These are phyloP conservation scores for Paraconiothyrium brasiliense DNA, from an alignment of 2,329 filamentous ascomycete genomes.

Conservation along the genomic window DNA sequence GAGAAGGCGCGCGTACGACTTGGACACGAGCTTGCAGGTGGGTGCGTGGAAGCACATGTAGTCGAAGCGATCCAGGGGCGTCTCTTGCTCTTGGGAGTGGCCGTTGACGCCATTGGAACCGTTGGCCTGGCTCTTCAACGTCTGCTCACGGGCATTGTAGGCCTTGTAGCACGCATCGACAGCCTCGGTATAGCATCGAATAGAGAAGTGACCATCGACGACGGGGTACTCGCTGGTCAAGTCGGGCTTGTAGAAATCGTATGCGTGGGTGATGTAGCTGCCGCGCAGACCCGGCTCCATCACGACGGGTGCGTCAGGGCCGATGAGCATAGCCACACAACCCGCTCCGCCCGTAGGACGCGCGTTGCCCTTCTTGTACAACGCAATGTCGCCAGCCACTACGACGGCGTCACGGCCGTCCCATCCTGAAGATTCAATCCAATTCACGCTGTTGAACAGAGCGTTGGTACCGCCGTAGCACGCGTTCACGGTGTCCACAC, in stretches of 20 bases:
- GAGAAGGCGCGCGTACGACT: slow-evolving; percentile 62
- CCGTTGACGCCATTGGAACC: slow-evolving; percentile 45
- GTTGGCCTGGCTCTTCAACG: slow-evolving; percentile 55
- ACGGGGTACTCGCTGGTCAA: slow-evolving; percentile 63
- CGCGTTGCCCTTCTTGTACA: slow-evolving; percentile 64
- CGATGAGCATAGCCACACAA: slow-evolving; percentile 64
- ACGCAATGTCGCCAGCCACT: slow-evolving; percentile 62
- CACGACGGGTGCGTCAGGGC: slow-evolving; percentile 60
- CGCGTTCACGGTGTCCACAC: slow-evolving; percentile 63
- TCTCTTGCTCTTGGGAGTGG: slow-evolving; percentile 51
- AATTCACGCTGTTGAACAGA: slow-evolving; percentile 64
- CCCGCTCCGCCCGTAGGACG: slow-evolving; percentile 63
- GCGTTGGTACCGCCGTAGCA: slow-evolving; percentile 66
- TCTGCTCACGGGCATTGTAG: slow-evolving; percentile 60
- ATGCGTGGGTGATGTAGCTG: slow-evolving; percentile 61
- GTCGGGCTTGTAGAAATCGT: slow-evolving; percentile 66
- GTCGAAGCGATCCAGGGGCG: slow-evolving; percentile 62
- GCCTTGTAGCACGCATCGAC: slow-evolving; percentile 64
- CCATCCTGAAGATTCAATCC: slow-evolving; percentile 64
- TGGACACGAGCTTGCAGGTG: slow-evolving; percentile 64
- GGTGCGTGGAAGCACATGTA: slow-evolving; percentile 65
- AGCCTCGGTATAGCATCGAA: slow-evolving; percentile 63
- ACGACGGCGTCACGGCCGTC: slow-evolving; percentile 63
- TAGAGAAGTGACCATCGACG: slow-evolving; percentile 63
- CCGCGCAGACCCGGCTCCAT: slow-evolving; percentile 61